Evolutionary conservation across 176 grass and related monocot species (phyloP).

Genomic region (Cocos nucifera): DNA sequence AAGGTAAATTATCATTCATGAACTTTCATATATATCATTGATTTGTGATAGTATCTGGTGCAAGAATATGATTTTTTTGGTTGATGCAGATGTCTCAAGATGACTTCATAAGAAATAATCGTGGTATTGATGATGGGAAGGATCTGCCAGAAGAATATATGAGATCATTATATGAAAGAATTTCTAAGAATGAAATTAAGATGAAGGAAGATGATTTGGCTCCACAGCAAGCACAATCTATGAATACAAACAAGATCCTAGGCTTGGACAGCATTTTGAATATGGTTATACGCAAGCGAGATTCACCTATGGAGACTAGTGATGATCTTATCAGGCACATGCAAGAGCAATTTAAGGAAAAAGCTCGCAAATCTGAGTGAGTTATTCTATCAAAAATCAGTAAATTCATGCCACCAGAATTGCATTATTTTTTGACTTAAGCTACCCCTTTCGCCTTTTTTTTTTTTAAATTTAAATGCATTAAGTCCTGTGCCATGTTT

Average conservation of each 20-base stretch:
- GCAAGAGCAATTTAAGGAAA: constrained; percentile 99
- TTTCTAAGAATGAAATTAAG: constrained; percentile 93
- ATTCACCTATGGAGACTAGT: constrained; percentile 72
- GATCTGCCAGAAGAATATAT: constrained; percentile 95
- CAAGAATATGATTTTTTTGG: constrained; percentile 19
- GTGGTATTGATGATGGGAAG: constrained; percentile 94
- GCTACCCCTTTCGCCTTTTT: not conserved
- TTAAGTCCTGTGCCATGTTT: no score
- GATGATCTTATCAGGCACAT: constrained; percentile 98
- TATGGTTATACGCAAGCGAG: constrained; percentile 84
- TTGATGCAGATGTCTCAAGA: constrained; percentile 89
- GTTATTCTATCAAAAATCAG: constrained; percentile 12
- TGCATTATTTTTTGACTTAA: no score
- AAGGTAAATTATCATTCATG: constrained; percentile 44
- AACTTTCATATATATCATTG: constrained; percentile 20
- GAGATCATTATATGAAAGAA: constrained; percentile 95
- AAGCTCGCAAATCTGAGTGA: constrained; percentile 98
- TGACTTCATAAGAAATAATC: constrained; percentile 98
- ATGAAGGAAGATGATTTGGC: constrained; percentile 97
- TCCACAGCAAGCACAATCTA: constrained; percentile 72
- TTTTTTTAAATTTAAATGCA: no score
- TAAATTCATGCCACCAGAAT: not conserved
- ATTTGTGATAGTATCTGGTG: not conserved
- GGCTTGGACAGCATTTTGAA: constrained; percentile 98
- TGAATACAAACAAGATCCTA: constrained; percentile 87